phyloP scores from a whole-genome alignment of 2,329 filamentous ascomycete genomes.

The Penicillium sp. region DNA sequence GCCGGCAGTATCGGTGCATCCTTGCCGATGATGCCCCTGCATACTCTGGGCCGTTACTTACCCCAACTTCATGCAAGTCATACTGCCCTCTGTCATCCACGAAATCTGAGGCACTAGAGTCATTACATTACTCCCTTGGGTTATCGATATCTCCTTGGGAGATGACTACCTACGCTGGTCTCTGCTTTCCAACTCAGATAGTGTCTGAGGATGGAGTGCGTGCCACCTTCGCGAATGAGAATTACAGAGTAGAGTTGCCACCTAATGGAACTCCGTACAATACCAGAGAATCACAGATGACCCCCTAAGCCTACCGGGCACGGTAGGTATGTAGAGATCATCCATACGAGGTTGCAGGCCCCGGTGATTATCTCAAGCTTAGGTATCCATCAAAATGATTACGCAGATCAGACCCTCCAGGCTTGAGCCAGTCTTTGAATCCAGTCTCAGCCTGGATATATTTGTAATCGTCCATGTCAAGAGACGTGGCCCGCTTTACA shows the following conservation, averaged over 20 bases:
- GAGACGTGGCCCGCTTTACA: conserved; percentile 30
- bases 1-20: conserved; percentile 9
- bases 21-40: conserved; percentile 17
- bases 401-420: not conserved
- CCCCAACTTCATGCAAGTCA: conserved; percentile 11
- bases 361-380: too few relatives aligned
- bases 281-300: too few relatives aligned
- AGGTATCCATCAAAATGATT: too few relatives aligned
- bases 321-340: too few relatives aligned
- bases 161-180: not conserved
- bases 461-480: not conserved
- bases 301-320: too few relatives aligned
- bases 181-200: conserved; percentile 1
- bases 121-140: not conserved
- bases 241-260: not conserved
- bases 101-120: not conserved
- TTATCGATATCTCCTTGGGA: not conserved
- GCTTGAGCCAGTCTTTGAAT: conserved; percentile 2
- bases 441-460: not conserved
- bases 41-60: conserved; percentile 1
- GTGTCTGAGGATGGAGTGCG: conserved; percentile 8
- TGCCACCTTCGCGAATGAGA: not conserved
- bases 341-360: too few relatives aligned
- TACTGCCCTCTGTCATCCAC: not conserved
- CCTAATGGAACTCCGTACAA: not conserved